These are phyloP conservation scores for Neurospora tetrasperma DNA, from an alignment of 495 filamentous ascomycete species.

Conservation along the genomic window DNA sequence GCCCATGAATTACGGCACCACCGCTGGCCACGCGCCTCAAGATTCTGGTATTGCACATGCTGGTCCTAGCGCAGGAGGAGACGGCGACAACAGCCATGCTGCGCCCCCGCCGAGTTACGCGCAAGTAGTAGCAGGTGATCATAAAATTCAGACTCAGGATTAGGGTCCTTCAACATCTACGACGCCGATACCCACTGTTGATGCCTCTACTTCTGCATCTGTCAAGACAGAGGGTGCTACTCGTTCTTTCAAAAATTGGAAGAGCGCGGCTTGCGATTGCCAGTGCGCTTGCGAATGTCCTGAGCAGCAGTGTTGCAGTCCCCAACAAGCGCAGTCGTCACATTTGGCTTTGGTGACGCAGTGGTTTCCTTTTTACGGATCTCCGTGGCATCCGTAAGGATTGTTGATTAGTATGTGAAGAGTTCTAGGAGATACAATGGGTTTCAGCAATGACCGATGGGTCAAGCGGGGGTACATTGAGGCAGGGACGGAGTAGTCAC, in stretches of 20 bases:
- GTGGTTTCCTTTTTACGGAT: not conserved
- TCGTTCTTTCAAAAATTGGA: not conserved
- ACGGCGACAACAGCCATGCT: slow-evolving; percentile 27
- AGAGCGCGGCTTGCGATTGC: not conserved
- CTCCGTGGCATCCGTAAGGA: not conserved
- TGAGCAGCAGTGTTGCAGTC: not conserved
- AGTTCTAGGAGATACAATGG: not conserved
- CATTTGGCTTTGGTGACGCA: not conserved
- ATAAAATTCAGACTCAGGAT: slow-evolving; percentile 73
- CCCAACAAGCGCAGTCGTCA: not conserved
- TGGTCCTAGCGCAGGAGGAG: slow-evolving; percentile 39
- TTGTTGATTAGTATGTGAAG: not conserved
- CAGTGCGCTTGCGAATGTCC: not conserved
- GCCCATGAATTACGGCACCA: slow-evolving; percentile 32
- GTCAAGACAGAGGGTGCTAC: not conserved
- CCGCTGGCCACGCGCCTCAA: slow-evolving; percentile 25
- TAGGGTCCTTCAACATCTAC: slow-evolving; percentile 22
- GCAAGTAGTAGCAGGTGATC: slow-evolving; percentile 75
- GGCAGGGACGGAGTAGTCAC: not conserved
- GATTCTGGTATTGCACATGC: slow-evolving; percentile 11
- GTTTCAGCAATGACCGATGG: not conserved
- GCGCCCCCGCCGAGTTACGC: slow-evolving; percentile 67
- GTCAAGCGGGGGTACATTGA: not conserved
- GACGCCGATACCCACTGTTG: not conserved
- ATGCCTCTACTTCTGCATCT: not conserved